These are phyloP conservation scores for Takashimella tepidaria DNA, from an alignment of 1,284 basidiomycete genomes.

Conservation along the genomic window DNA sequence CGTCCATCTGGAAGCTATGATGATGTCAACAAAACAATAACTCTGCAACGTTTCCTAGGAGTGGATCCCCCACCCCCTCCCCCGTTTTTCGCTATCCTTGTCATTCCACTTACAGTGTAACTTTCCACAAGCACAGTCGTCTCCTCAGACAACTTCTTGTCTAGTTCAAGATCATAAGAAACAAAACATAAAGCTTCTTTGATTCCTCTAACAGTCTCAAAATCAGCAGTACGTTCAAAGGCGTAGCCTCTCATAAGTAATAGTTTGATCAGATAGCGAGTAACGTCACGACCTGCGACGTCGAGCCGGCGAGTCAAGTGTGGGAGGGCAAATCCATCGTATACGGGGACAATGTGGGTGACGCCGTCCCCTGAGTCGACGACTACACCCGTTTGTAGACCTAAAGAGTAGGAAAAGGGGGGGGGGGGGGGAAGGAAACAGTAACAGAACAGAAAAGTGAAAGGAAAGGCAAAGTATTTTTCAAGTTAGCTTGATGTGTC, in stretches of 20 bases:
- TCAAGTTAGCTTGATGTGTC: too few relatives aligned
- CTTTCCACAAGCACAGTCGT: constrained; percentile 94
- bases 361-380: constrained; percentile 99
- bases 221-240: constrained; percentile 98
- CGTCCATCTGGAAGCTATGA: constrained; percentile 88
- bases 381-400: constrained; percentile 95
- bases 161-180: constrained; percentile 92
- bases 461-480: too few relatives aligned
- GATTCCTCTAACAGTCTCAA: constrained; percentile 96
- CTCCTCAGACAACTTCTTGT: constrained; percentile 90
- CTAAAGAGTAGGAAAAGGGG: too few relatives aligned
- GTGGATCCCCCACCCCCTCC: too few relatives aligned
- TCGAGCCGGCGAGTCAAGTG: constrained; percentile 91
- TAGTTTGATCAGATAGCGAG: constrained; percentile 96
- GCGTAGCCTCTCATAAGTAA: constrained; percentile 98
- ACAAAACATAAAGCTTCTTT: constrained; percentile 99
- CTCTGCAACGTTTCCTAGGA: too few relatives aligned
- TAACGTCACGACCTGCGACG: constrained; percentile 96
- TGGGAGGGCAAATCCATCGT: constrained; percentile 91
- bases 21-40: constrained; percentile 1
- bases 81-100: fast-evolving
- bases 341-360: constrained; percentile 97
- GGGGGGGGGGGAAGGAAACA: too few relatives aligned
- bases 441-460: too few relatives aligned
- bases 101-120: constrained; percentile 68